Base-by-base conservation (phyloP, 352 stramenopile genomes). In the Plasmopara muralis region DNA sequence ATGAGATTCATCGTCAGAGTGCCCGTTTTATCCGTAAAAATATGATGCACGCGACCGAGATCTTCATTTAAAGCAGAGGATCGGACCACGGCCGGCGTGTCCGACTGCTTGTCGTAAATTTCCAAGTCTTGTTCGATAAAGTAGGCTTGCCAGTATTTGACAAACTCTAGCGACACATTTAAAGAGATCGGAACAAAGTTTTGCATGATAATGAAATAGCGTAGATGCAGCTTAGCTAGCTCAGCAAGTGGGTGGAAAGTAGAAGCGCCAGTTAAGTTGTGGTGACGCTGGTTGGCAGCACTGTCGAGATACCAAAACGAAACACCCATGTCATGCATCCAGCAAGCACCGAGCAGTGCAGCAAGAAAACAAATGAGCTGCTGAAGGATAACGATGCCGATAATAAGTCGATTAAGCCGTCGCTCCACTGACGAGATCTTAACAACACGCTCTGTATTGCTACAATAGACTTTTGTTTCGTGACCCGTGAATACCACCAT, bases 151-250 rank as follows among this genome's bases (percentile, higher is more conserved):
- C 85, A 93, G 53, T 98, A 96, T 56, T 97, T 98, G 41, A 97
- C 88, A 29, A 98, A 90, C 67, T 98, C 92, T 18, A 99, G 74
- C 16, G 95, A 98, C 6, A 99, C 95, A 63, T 99, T 99, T n/a
- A 99, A 72, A 54, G 90, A 98, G 28, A 99, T 91, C 16, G 97
- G 97, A 14, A 99, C 89, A 66, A 99, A 98, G 59, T 98, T 97
- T 69, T 91, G 95, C 77, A 98, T 95, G 60, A 99, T 89, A 28
- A 98, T 96, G 44, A 98, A 92, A 63, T 98, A 99, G 16, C 79
- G 74, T 18, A 97, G 37, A 43, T 97, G 85, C 14, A 97, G 43
- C 39, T 88, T 83, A 14, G 95, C 39, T 13, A 89, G 54, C 39
- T 91, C 81, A 53, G 66, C 55, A 16, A 81, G 64, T 14, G 70